Evolutionary conservation across 2,329 filamentous ascomycete species (phyloP).

Genomic region (Clarireedia paspali): DNA sequence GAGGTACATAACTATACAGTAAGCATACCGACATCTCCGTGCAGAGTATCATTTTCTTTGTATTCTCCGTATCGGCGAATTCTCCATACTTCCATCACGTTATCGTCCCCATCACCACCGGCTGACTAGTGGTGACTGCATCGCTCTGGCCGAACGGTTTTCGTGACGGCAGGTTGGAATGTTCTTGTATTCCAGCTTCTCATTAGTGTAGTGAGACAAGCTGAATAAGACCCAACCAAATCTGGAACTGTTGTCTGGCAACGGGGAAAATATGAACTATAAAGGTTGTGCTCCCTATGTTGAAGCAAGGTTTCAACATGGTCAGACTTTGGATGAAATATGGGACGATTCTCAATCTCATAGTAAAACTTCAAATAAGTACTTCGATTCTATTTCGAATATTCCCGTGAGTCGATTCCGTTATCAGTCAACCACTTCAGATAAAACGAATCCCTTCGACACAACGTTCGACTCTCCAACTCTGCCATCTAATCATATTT

Average conservation of each 20-base stretch:
- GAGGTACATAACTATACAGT: too few species aligned
- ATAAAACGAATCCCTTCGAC: slow-evolving; percentile 1
- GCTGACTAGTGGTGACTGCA: too few species aligned
- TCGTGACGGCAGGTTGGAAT: not conserved
- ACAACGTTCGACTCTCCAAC: not conserved
- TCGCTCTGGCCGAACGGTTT: not conserved
- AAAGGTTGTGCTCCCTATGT: slow-evolving; percentile 7
- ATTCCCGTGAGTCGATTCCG: not conserved
- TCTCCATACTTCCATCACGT: not conserved
- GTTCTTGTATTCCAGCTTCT: not conserved
- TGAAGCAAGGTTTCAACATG: slow-evolving; percentile 1
- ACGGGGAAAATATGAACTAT: slow-evolving; percentile 5
- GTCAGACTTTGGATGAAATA: not conserved
- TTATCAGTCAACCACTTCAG: slow-evolving; percentile 1
- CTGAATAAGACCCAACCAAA: not conserved
- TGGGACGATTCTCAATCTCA: slow-evolving; percentile 2
- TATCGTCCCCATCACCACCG: not conserved
- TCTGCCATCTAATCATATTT: not conserved
- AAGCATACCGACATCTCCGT: too few species aligned
- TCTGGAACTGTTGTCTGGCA: not conserved
- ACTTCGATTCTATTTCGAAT: slow-evolving; percentile 5
- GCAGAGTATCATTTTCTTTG: not conserved
- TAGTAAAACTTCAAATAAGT: not conserved
- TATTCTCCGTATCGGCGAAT: slow-evolving; percentile 9
- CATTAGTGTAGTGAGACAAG: slow-evolving; percentile 3